These are phyloP conservation scores for Coccinonectria pachysandricola DNA, from an alignment of 2,329 filamentous ascomycete genomes.

Conservation along the genomic window DNA sequence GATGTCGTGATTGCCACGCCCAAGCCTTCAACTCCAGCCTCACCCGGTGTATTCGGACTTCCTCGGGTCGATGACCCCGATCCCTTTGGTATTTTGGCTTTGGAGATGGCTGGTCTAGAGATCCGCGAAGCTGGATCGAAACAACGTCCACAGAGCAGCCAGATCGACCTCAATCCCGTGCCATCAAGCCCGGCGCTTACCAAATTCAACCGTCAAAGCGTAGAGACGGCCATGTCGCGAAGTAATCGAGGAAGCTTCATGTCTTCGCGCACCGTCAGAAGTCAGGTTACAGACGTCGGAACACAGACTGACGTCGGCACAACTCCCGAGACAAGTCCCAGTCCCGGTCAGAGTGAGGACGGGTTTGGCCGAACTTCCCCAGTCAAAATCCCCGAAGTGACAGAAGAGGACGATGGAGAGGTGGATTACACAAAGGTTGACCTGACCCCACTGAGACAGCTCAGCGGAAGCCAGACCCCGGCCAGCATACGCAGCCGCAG, in stretches of 20 bases:
- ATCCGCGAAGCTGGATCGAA: conserved; percentile 76
- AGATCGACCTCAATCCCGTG: conserved; percentile 72
- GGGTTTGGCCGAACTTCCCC: conserved; percentile 32
- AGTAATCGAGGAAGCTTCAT: conserved; percentile 68
- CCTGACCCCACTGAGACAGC: conserved; percentile 35
- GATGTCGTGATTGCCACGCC: conserved; percentile 53
- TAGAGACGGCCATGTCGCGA: conserved; percentile 49
- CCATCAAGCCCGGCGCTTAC: conserved; percentile 63
- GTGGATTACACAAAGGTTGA: conserved; percentile 52
- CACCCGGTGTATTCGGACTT: conserved; percentile 57
- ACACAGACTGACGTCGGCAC: conserved; percentile 50
- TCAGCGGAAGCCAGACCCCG: conserved; percentile 25
- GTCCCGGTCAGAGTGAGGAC: conserved; percentile 43
- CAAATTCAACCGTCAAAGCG: conserved; percentile 53
- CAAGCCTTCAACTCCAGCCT: conserved; percentile 22
- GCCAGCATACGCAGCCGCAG: conserved; percentile 13
- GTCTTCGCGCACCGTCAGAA: conserved; percentile 58
- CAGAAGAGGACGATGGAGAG: conserved; percentile 40
- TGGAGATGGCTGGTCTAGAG: conserved; percentile 84
- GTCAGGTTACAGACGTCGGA: conserved; percentile 58
- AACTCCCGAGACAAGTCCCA: conserved; percentile 46
- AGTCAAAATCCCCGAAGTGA: conserved; percentile 26
- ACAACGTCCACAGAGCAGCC: conserved; percentile 61
- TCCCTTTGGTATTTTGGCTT: conserved; percentile 78
- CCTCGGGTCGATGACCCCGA: conserved; percentile 76